Evolutionary conservation across 2,329 filamentous ascomycete species (phyloP).

Genomic region (Fonsecaea pedrosoi): DNA sequence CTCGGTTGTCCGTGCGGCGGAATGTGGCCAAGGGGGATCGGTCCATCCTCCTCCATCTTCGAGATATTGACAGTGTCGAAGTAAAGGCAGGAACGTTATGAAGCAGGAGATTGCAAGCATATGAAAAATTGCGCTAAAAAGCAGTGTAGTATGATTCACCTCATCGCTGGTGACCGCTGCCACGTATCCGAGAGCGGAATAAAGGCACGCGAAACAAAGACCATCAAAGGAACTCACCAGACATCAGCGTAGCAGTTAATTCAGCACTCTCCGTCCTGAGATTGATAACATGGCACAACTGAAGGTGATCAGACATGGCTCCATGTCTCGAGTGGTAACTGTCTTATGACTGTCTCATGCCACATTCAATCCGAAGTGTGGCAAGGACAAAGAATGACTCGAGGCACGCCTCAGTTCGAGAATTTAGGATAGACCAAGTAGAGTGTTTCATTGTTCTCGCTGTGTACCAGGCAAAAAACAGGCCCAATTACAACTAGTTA

Average conservation of each 20-base stretch:
- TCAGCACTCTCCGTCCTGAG: not conserved
- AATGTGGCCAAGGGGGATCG: not conserved
- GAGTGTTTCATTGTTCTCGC: too few relatives aligned
- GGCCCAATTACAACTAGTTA: too few relatives aligned
- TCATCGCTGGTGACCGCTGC: not conserved
- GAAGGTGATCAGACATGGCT: not conserved
- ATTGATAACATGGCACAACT: not conserved
- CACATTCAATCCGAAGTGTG: too few relatives aligned
- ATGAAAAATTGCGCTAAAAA: not conserved
- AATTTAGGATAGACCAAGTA: too few relatives aligned
- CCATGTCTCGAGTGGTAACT: not conserved
- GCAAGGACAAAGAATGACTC: not conserved
- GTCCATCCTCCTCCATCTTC: not conserved
- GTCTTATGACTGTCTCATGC: not conserved
- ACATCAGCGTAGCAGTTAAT: not conserved
- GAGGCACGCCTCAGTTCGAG: not conserved
- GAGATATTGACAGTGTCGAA: not conserved
- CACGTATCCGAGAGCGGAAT: not conserved
- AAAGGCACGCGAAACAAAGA: not conserved
- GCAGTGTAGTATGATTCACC: not conserved
- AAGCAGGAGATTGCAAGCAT: not conserved
- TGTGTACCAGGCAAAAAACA: too few relatives aligned
- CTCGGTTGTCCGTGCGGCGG: slow-evolving; percentile 11
- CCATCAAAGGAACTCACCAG: not conserved
- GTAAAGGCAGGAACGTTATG: not conserved